phyloP scores from a whole-genome alignment of 306 rosid species.

The Spatholobus suberectus region DNA sequence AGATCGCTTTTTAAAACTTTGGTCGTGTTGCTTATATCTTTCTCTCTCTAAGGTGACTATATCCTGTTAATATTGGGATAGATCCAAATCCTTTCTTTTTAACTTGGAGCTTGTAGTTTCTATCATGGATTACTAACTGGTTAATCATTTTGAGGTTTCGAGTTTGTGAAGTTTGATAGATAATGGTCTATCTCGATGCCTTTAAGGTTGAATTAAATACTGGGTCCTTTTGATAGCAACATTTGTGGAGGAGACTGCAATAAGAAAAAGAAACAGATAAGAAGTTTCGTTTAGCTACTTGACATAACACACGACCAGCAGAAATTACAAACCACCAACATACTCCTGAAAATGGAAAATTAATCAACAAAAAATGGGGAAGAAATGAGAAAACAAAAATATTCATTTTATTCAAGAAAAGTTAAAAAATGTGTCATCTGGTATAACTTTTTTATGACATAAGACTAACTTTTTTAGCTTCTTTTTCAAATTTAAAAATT shows the following conservation, averaged over 20 bases:
- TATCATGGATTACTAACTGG: not conserved
- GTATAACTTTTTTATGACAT: not conserved
- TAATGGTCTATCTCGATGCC: not conserved
- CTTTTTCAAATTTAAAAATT: too few relatives aligned
- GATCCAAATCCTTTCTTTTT: not conserved
- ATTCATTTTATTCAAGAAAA: not conserved
- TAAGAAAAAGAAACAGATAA: slow-evolving; percentile 38
- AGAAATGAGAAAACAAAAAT: not conserved
- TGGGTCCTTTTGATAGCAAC: slow-evolving; percentile 39
- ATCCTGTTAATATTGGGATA: too few relatives aligned
- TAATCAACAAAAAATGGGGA: not conserved
- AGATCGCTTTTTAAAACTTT: too few relatives aligned
- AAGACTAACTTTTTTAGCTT: not conserved
- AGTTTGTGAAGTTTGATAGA: not conserved
- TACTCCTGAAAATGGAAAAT: not conserved
- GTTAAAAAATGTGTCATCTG: not conserved
- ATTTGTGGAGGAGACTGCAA: slow-evolving; percentile 13
- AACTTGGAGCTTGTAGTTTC: slow-evolving; percentile 1
- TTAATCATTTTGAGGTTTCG: not conserved
- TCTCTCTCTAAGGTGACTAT: too few relatives aligned
- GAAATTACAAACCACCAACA: not conserved
- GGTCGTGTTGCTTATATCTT: too few relatives aligned
- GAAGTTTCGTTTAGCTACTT: not conserved
- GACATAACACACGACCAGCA: not conserved
- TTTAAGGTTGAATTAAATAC: not conserved